Evolutionary conservation across 148 eudicot genomes (phyloP).

Genomic region (Amaranthus cruentus): DNA sequence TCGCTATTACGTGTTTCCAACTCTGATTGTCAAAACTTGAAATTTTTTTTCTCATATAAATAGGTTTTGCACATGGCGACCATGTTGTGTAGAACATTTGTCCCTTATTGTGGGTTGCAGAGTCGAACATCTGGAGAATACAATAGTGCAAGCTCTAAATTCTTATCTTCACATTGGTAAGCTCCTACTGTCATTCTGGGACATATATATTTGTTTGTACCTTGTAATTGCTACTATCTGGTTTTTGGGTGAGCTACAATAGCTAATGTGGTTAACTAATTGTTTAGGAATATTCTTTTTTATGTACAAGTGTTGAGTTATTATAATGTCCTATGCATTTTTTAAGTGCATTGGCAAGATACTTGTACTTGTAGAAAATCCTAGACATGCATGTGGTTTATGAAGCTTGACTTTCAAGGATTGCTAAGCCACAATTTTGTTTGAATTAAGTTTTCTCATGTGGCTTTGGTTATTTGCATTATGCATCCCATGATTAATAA

Average conservation of each 20-base stretch:
- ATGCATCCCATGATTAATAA: too few relatives aligned
- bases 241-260: background rate
- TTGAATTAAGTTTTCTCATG: background rate
- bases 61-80: slow-evolving; percentile 28
- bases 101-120: slow-evolving; percentile 18
- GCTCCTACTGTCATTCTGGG: background rate
- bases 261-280: background rate
- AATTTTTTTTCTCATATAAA: background rate
- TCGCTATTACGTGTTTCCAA: background rate
- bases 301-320: background rate
- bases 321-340: too few relatives aligned
- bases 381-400: too few relatives aligned
- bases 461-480: background rate
- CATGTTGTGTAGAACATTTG: slow-evolving; percentile 25
- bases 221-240: background rate
- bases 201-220: slow-evolving; percentile 6
- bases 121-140: slow-evolving; percentile 17
- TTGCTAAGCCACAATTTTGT: background rate
- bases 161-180: slow-evolving; percentile 28
- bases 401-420: too few relatives aligned
- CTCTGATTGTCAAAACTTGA: background rate
- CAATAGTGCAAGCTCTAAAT: slow-evolving; percentile 8
- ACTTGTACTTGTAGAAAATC: too few relatives aligned
- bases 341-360: too few relatives aligned
- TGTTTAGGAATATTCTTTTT: background rate